A percentile compares a stretch with the other conserved stretches of the same genome.
These are phyloP conservation scores for Cylindrotheca closterium DNA, from an alignment of 108 stramenopile species.

Conservation along the genomic window DNA sequence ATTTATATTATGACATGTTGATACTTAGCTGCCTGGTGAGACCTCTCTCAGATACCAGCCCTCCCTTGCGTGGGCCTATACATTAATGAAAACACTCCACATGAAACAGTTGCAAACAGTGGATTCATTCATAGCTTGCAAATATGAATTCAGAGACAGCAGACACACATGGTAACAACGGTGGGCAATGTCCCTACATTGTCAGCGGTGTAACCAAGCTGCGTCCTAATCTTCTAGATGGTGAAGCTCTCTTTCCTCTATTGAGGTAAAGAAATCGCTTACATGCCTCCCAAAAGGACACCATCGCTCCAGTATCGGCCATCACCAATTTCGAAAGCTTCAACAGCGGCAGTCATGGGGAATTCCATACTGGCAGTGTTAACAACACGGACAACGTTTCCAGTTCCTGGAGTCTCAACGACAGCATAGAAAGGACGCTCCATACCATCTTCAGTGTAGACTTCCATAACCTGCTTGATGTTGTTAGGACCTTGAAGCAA, in stretches of 20 bases:
- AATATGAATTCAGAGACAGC: no score
- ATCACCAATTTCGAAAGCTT: constrained; percentile 36
- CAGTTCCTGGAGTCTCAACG: constrained; percentile 80
- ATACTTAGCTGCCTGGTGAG: background rate
- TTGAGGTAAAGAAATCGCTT: background rate
- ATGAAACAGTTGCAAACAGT: background rate
- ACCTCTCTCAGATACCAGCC: background rate
- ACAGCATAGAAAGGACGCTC: constrained; percentile 81
- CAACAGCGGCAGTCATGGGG: constrained; percentile 70
- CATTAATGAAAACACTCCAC: background rate
- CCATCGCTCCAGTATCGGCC: background rate
- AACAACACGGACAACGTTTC: constrained; percentile 82
- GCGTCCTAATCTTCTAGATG: background rate
- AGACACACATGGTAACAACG: no score
- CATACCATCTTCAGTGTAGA: constrained; percentile 86
- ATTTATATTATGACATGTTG: background rate
- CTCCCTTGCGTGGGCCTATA: background rate
- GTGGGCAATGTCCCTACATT: background rate
- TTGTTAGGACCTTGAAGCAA: constrained; percentile 85
- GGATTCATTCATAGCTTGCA: no score
- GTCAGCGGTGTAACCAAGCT: background rate
- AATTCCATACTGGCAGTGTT: constrained; percentile 86
- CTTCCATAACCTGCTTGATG: constrained; percentile 86
- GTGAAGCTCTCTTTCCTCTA: background rate
- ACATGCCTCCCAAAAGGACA: background rate